Evolutionary conservation across 352 stramenopile genomes (phyloP), one percentile per base, ranked within the genome.

Genomic region (Phytophthora syringae): DNA sequence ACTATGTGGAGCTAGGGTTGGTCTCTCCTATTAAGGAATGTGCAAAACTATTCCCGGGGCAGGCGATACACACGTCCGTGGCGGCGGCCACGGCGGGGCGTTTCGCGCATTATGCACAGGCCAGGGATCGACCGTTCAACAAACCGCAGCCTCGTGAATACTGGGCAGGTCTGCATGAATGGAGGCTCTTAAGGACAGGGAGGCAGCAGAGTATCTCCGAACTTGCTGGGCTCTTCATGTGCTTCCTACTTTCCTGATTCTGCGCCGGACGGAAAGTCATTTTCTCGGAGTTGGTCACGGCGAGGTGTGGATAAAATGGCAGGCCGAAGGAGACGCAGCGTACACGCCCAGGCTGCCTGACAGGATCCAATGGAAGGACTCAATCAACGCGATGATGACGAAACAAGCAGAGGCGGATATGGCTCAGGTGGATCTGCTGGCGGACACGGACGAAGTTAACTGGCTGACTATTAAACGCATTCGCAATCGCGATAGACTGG

Each of bases 121-220:
- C 44, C 25, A 13, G 44, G 2, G 11, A 42, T 1, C 1, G 30
- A 20, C 27, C 44, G 1, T 30, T 54, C 1, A 18, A 12, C 22
- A 2, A 48, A 13, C 24, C 24, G 32, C 28, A 32, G 7, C 30
- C 11, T 15, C 2, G 2, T 7, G 39, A 21, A n/a, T 44, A 40
- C 20, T 64, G 56, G 56, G 47, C 25, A 20, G 44, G 44, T 0
- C 1, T 22, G 2, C 32, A 64, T 7, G 36, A 44, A 24, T 45
- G 56, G 3, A 13, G 56, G 1, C n/a, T n/a, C n/a, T n/a, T n/a
- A n/a, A n/a, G 32, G 32, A 39, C 32, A 16, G 32, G 32, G 27
- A 32, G 5, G 27, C 27, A 9, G 5, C 32, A 2, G 32, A 39
- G 2, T 39, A 16, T 9, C 7, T 39, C 7, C 7, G 32, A 16